phyloP scores from a whole-genome alignment of 2,329 filamentous ascomycete genomes.

The Cladosporium sp. region DNA sequence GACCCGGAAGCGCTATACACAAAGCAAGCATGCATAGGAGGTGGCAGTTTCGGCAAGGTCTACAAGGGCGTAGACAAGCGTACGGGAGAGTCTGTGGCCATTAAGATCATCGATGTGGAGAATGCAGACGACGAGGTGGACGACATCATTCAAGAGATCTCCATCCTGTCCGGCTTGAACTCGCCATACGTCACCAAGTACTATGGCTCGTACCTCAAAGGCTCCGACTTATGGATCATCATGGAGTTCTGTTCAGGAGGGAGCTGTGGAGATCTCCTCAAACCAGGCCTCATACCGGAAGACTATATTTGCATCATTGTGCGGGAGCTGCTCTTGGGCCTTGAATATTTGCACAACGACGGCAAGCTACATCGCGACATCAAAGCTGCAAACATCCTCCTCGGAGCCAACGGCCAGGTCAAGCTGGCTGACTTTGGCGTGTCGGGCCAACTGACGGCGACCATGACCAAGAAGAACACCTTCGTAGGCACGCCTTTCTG shows the following conservation, averaged over 20 bases:
- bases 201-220: slow-evolving; percentile 94
- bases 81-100: slow-evolving; percentile 89
- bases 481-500: slow-evolving; percentile 98
- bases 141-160: slow-evolving; percentile 98
- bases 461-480: slow-evolving; percentile 99
- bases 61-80: slow-evolving; percentile 98
- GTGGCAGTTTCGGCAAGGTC: slow-evolving; percentile 96
- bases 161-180: slow-evolving; percentile 91
- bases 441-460: slow-evolving; percentile 90
- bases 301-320: slow-evolving; percentile 97
- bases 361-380: slow-evolving; percentile 96
- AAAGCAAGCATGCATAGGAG: slow-evolving; percentile 70
- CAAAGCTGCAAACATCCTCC: slow-evolving; percentile 94
- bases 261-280: slow-evolving; percentile 93
- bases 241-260: slow-evolving; percentile 99
- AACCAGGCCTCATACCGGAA: slow-evolving; percentile 84
- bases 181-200: slow-evolving; percentile 97
- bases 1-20: slow-evolving; percentile 92
- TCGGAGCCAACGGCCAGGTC: slow-evolving; percentile 88
- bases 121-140: slow-evolving; percentile 99
- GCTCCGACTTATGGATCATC: slow-evolving; percentile 96
- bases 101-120: slow-evolving; percentile 98
- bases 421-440: slow-evolving; percentile 98
- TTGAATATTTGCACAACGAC: slow-evolving; percentile 91
- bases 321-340: slow-evolving; percentile 78